Base-by-base conservation (phyloP, 208 protist species). In the Crithidia expoeki region DNA sequence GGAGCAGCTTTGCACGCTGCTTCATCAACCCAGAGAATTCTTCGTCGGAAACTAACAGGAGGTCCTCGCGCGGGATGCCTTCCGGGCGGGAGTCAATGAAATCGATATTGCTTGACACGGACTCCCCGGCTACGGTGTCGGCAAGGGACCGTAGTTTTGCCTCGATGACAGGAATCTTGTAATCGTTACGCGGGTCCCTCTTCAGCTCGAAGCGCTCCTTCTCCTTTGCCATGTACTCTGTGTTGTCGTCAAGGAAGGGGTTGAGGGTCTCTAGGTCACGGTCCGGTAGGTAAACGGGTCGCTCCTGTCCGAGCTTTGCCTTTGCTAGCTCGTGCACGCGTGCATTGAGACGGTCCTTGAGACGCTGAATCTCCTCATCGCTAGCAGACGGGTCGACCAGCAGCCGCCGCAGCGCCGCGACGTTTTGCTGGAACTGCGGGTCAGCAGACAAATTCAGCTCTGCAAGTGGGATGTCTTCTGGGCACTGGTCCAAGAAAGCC, bases 151-250 rank as follows among this genome's bases (percentile, higher is more conserved):
- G 74, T 47, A 91, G 64, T 34, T 72, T 34, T 11, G 71, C 73
- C 64, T 94, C 84, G 33, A 82, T 63, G 17, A 44, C n/a, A 6
- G 28, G 36, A 7, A 91, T 66, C 59, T 88, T 85, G 66, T 73
- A 72, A 7, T 51, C 63, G 67, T 90, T 94, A 14, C 85, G 72
- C 16, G 80, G 85, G 55, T 94, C 84, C 28, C 79, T 46, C 56
- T 84, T 86, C n/a, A 94, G 64, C 14, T 67, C 23, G 63, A 83
- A 80, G 30, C 76, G 79, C 62, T 67, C 42, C 33, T 33, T 38
- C 69, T 94, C 85, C 27, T 47, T 46, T 1, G 6, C 40, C 72
- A 88, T 86, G 74, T 85, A 94, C 32, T 65, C 67, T 7, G 75
- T 67, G 50, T 88, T 62, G 1, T 56, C 68, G 65, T 94, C 72